Percentiles rank a stretch among this genome's conserved stretches.
Conservation (phyloP, 2,329 filamentous ascomycete species). For the Aspergillus sojae region DNA sequence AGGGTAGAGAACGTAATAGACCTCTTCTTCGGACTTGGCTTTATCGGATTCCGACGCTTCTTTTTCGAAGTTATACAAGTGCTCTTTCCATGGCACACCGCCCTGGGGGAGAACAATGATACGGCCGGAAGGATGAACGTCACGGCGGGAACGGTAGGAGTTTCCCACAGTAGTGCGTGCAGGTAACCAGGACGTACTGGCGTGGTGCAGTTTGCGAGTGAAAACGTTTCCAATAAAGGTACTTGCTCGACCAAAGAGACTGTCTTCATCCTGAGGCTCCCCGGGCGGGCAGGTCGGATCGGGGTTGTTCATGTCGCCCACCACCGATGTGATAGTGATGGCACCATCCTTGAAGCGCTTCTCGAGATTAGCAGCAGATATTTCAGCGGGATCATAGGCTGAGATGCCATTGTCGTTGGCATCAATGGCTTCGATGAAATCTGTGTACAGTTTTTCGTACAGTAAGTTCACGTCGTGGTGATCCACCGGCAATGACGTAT, state of each 20-base stretch:
- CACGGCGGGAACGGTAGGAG: constrained; percentile 69
- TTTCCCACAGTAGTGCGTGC: constrained; percentile 76
- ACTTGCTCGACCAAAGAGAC: constrained; percentile 75
- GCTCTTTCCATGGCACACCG: constrained; percentile 89
- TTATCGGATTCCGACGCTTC: constrained; percentile 45
- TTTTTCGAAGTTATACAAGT: constrained; percentile 84
- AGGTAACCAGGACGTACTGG: constrained; percentile 78
- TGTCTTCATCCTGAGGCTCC: constrained; percentile 76
- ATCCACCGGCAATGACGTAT: constrained; percentile 62
- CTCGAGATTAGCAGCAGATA: constrained; percentile 71
- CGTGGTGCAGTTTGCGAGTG: constrained; percentile 75
- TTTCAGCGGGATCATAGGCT: constrained; percentile 71
- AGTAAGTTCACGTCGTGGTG: constrained; percentile 71
- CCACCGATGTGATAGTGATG: constrained; percentile 82
- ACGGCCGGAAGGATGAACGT: constrained; percentile 73
- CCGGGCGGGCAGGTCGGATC: constrained; percentile 50
- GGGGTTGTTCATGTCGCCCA: constrained; percentile 76
- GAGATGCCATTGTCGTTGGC: constrained; percentile 96
- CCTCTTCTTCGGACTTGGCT: constrained; percentile 54
- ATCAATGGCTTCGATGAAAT: constrained; percentile 94
- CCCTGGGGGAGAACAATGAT: constrained; percentile 80
- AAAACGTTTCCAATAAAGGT: constrained; percentile 88
- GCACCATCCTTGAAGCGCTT: constrained; percentile 83
- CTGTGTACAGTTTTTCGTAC: constrained; percentile 86
- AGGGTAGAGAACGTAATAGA: constrained; percentile 88